A percentile compares a stretch with the other conserved stretches of the same genome.
Conservation (phyloP, 192 early-diverging fungal species). For the Coemansia aciculifera region DNA sequence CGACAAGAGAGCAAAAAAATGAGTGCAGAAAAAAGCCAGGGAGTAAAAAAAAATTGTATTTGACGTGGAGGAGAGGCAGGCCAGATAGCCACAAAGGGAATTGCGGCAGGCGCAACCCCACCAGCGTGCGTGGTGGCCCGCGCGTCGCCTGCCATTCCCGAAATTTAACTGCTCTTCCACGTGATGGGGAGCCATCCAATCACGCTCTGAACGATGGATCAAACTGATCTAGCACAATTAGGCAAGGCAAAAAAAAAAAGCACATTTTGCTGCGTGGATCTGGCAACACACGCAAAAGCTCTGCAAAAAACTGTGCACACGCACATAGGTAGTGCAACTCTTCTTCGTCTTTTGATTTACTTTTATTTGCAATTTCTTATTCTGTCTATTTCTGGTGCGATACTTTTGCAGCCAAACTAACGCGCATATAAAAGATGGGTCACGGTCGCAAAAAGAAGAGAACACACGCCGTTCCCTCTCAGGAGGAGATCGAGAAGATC, state of each 20-base stretch:
- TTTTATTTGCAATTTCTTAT: neutral
- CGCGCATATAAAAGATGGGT: constrained; percentile 27
- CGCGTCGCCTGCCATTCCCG: neutral
- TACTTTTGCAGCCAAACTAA: neutral
- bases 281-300: neutral
- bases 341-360: neutral
- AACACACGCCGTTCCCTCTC: constrained; percentile 53
- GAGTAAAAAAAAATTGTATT: neutral
- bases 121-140: neutral
- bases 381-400: neutral
- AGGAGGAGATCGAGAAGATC: constrained; percentile 57
- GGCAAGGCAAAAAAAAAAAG: constrained; percentile 1
- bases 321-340: too few relatives aligned
- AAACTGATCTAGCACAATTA: neutral
- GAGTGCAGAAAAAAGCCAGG: neutral
- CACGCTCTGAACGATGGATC: constrained; percentile 29
- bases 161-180: constrained; percentile 9
- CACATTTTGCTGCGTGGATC: neutral
- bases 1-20: neutral
- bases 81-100: constrained; percentile 1
- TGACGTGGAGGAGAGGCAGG: neutral
- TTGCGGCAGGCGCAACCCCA: neutral
- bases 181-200: constrained; percentile 25
- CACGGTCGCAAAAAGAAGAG: constrained; percentile 47
- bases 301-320: too few relatives aligned